Conservation (phyloP, 2,329 filamentous ascomycete species). For the Juglanconis sp. region DNA sequence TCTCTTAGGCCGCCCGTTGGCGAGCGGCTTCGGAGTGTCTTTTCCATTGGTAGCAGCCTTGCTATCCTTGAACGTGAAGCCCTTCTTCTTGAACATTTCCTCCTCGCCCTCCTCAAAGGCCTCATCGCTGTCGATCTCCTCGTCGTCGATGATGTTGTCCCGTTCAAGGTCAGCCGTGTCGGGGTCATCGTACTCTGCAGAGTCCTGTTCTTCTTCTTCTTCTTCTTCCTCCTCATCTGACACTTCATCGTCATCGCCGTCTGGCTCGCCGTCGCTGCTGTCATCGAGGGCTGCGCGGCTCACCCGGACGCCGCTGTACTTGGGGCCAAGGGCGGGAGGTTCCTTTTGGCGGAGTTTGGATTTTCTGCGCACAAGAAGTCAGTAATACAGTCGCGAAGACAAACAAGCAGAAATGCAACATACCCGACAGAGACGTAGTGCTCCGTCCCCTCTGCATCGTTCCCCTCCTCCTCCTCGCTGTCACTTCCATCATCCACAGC, state of each 20-base stretch:
- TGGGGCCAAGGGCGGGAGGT: constrained; percentile 65
- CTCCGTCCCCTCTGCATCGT: constrained; percentile 67
- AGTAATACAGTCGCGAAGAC: neutral
- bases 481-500: constrained; percentile 53
- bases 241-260: constrained; percentile 27
- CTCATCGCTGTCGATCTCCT: constrained; percentile 60
- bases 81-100: constrained; percentile 64
- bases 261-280: constrained; percentile 48
- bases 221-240: constrained; percentile 26
- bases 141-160: constrained; percentile 53
- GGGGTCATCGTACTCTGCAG: constrained; percentile 50
- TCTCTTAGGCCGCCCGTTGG: constrained; percentile 29
- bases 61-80: constrained; percentile 64
- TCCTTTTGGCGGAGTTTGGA: constrained; percentile 78
- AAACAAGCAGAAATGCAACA: constrained; percentile 19
- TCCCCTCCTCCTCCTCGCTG: constrained; percentile 42
- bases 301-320: constrained; percentile 76
- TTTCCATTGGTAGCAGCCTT: constrained; percentile 31
- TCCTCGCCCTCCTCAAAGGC: constrained; percentile 84
- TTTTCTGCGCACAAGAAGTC: constrained; percentile 50
- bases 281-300: constrained; percentile 65
- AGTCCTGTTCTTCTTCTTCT: neutral
- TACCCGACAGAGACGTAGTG: constrained; percentile 80
- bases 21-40: constrained; percentile 24
- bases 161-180: constrained; percentile 52